Conservation (phyloP, 2,329 filamentous ascomycete species). For the Aureobasidium subglaciale region DNA sequence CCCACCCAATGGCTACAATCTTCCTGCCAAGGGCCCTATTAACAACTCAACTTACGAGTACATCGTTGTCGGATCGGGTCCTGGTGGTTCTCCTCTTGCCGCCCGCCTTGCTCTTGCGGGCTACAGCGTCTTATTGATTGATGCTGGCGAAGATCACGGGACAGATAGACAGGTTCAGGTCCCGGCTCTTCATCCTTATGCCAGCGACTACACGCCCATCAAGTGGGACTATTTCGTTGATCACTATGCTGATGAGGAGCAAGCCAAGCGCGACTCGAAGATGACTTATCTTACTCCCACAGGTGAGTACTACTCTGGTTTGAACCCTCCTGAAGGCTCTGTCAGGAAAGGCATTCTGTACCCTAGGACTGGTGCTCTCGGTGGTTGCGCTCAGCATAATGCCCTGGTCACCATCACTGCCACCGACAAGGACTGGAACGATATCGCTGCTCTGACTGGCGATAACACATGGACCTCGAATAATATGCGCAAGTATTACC, state of each 20-base stretch:
- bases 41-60: constrained; percentile 46
- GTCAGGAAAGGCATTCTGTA: constrained; percentile 50
- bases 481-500: constrained; percentile 54
- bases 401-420: constrained; percentile 54
- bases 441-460: constrained; percentile 52
- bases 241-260: constrained; percentile 50
- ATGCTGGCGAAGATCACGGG: constrained; percentile 53
- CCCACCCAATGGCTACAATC: constrained; percentile 5
- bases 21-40: neutral
- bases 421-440: constrained; percentile 52
- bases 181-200: constrained; percentile 47
- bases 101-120: constrained; percentile 54
- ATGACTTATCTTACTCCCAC: constrained; percentile 49
- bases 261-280: constrained; percentile 52
- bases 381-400: constrained; percentile 56
- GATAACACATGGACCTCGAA: constrained; percentile 51
- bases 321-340: constrained; percentile 47
- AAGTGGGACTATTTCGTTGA: constrained; percentile 59
- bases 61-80: constrained; percentile 54
- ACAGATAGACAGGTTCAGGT: constrained; percentile 45
- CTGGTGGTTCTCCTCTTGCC: constrained; percentile 53
- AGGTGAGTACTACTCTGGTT: constrained; percentile 47
- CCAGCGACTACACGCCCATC: constrained; percentile 50
- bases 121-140: constrained; percentile 54
- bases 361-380: constrained; percentile 50